Conservation (phyloP, 768 basidiomycete genomes). For the Leccinum sublutescens region DNA sequence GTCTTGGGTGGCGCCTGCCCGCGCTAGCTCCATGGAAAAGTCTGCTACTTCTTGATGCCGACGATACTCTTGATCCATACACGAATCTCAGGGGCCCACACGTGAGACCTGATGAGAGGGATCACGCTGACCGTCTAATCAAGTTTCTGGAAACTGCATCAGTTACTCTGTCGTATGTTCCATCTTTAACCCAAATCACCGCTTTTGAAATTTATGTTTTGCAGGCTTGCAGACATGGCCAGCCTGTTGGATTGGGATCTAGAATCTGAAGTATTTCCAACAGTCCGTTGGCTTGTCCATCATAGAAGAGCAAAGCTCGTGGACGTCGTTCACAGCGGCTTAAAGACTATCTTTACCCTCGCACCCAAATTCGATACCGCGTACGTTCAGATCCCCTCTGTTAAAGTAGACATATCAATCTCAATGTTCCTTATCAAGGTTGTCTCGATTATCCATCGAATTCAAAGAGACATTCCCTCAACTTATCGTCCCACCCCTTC, state of each 20-base stretch:
- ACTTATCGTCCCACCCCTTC: conserved; percentile 63
- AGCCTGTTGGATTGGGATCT: conserved; percentile 81
- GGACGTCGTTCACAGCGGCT: conserved; percentile 73
- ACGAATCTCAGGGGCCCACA: conserved; percentile 58
- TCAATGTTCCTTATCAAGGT: conserved; percentile 2
- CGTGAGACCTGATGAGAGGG: conserved; percentile 61
- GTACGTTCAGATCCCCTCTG: conserved; percentile 40
- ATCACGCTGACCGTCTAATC: conserved; percentile 67
- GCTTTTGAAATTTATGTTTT: not conserved
- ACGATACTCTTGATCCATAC: conserved; percentile 56
- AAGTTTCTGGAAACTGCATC: conserved; percentile 74
- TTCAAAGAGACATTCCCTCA: conserved; percentile 63
- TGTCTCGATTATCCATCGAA: conserved; percentile 48
- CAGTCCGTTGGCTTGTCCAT: conserved; percentile 90
- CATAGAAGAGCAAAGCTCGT: conserved; percentile 89
- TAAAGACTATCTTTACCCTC: conserved; percentile 82
- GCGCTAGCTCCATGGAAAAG: conserved; percentile 90
- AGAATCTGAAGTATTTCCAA: conserved; percentile 79
- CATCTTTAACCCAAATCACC: not conserved
- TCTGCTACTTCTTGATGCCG: conserved; percentile 69
- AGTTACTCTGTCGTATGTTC: conserved; percentile 71
- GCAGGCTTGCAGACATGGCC: conserved; percentile 76
- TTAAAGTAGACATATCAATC: not conserved
- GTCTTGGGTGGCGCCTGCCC: conserved; percentile 71
- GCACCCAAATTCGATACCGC: conserved; percentile 60